Base-by-base conservation (phyloP, 1,284 basidiomycete species). In the Ustilago sp. region DNA sequence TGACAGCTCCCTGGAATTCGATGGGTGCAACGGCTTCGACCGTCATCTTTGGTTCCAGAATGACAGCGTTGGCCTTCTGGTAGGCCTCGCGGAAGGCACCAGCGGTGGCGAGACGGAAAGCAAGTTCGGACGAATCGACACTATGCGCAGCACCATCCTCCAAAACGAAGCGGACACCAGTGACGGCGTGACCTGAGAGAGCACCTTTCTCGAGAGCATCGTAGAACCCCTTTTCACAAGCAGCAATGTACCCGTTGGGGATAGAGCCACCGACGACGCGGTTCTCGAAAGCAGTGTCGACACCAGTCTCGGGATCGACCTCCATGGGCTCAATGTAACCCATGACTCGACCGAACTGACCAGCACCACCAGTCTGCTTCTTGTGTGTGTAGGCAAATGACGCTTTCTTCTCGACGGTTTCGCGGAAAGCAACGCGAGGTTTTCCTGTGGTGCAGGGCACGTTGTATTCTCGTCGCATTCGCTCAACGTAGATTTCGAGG, bases 401-500 rank as follows among this genome's bases (percentile, higher is more conserved):
- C 8, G 93, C 91, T 39, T 90, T 89, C 77, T 92, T 89, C 1
- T 92, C 92, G 86, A 98, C 92, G 1, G 95, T 95, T 88, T 99
- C 97, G 57, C 95, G 91, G 90, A 96, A 99, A 2, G 96, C 95
- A 52, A 99, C 97, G 31, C 93, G 92, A 12, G 97, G 97, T 87
- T 96, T 96, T 70, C 97, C 96, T 2, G 96, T 98, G 11, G 91
- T 90, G 85, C 95, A 98, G 39, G 94, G 91, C 32, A 96, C 94
- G 74, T 93, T 94, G 88, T 99, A 99, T 88, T 99, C 97, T 68
- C 97, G 92, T 80, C 92, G 92, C 95, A 99, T 98, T 51, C 97
- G 93, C 87, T 99, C 97, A 72, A 98, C 96, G 88, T 99, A 99
- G 84, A 99, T 98, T 86, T 99, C 97, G 32, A 99, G 90, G 86